Evolutionary conservation across 164 flowering plant species (phyloP).

Genomic region (Magnolia changhungtana): DNA sequence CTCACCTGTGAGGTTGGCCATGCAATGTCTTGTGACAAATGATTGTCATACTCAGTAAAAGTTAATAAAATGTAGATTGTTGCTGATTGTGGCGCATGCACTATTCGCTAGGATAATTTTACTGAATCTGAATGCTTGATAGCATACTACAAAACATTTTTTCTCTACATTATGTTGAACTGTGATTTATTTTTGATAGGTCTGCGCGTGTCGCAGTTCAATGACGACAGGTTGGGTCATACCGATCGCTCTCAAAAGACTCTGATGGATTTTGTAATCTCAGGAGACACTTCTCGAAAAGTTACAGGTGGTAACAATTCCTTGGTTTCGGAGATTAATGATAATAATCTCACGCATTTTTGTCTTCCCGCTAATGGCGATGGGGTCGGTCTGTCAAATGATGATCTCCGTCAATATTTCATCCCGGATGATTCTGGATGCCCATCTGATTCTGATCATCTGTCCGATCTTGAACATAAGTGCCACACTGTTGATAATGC

Average conservation of each 20-base stretch:
- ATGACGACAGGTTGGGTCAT: conserved; percentile 46
- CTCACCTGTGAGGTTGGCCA: not conserved
- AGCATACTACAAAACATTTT: not conserved
- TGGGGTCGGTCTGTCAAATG: conserved; percentile 13
- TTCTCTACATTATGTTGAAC: not conserved
- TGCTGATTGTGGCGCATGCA: not conserved
- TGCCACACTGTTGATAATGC: conserved; percentile 10
- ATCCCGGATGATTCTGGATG: conserved; percentile 22
- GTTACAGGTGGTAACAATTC: conserved; percentile 17
- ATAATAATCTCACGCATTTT: conserved; percentile 19
- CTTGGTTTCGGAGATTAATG: conserved; percentile 21
- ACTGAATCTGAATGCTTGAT: too few species aligned
- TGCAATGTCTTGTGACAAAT: not conserved
- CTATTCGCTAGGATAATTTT: not conserved
- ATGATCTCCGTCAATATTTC: not conserved
- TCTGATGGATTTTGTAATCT: conserved; percentile 43
- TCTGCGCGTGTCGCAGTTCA: conserved; percentile 83
- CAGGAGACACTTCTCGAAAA: conserved; percentile 37
- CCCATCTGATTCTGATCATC: conserved; percentile 16
- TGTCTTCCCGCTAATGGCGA: conserved; percentile 17
- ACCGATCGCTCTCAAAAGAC: conserved; percentile 68
- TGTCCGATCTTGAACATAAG: conserved; percentile 20
- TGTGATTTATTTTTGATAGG: conserved; percentile 40
- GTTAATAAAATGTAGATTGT: not conserved
- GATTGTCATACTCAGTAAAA: not conserved